A percentile compares a stretch with the other conserved stretches of the same genome.
Conservation (phyloP, 2,329 filamentous ascomycete species). For the Exserohilum turcica region DNA sequence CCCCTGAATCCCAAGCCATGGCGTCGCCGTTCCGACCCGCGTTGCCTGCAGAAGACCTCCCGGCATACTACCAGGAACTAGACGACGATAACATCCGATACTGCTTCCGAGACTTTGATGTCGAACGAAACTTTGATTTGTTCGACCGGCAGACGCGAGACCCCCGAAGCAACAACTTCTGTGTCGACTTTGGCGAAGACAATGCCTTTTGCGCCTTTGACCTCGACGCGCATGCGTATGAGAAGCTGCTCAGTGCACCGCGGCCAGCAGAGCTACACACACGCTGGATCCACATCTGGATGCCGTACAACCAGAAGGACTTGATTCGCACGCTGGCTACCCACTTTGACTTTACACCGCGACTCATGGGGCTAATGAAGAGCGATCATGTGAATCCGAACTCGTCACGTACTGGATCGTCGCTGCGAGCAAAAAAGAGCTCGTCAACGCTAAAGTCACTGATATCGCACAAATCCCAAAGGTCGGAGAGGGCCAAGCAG, state of each 20-base stretch:
- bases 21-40: conserved; percentile 35
- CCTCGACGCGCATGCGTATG: conserved; percentile 54
- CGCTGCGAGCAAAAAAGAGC: conserved; percentile 35
- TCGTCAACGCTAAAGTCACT: conserved; percentile 39
- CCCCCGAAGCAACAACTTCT: conserved; percentile 61
- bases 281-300: conserved; percentile 79
- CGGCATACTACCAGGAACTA: conserved; percentile 44
- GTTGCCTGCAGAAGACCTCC: conserved; percentile 36
- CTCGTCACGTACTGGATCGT: conserved; percentile 16
- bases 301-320: conserved; percentile 64
- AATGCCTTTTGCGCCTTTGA: conserved; percentile 63
- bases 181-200: conserved; percentile 66
- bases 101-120: conserved; percentile 62
- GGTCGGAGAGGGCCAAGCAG: conserved; percentile 23
- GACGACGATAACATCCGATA: conserved; percentile 40
- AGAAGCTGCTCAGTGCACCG: conserved; percentile 42
- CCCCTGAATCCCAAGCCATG: conserved; percentile 22
- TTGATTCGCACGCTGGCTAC: conserved; percentile 62
- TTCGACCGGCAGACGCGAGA: conserved; percentile 52
- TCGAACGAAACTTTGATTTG: conserved; percentile 52
- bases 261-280: conserved; percentile 59
- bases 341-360: conserved; percentile 70
- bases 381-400: conserved; percentile 55
- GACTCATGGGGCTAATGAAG: conserved; percentile 67
- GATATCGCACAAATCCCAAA: conserved; percentile 35